Base-by-base conservation (phyloP, 2,329 filamentous ascomycete genomes). In the Fusarium marasasianum region DNA sequence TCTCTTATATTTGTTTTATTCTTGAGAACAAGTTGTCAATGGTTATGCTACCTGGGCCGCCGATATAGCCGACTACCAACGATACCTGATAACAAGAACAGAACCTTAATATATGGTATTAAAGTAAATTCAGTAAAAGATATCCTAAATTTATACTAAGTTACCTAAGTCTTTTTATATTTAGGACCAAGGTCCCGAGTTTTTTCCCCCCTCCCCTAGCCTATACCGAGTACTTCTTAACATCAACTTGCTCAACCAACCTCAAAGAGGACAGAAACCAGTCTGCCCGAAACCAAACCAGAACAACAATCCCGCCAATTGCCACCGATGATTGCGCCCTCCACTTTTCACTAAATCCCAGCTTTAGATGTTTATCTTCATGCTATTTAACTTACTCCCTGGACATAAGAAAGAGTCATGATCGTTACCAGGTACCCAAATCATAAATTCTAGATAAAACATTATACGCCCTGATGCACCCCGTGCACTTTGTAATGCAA, bases 291-390 rank as follows among this genome's bases (percentile, higher is more conserved):
- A 41, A 20, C 31, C 31, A n/a, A 29, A 59, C 50, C 61, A 71
- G 38, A 53, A 68, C 50, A 62, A 56, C 53, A 37, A 38, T 57
- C 69, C 58, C 76, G 66, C 76, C 74, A 48, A 50, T 60, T 41
- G 50, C 45, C 45, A 35, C 64, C 24, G 45, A 44, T 63, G 43
- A 64, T 44, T 33, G 63, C 38, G 58, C 57, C 35, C 59, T 63
- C 69, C 33, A 57, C 59, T 65, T 57, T 66, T 29, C 33, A 59
- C 65, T 64, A 66, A 75, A 63, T 33, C 66, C 72, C 64, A 69
- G 64, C 74, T 68, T 55, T 55, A 76, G 67, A 72, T 71, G 37
- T 41, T 74, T 63, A 60, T 74, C 67, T 69, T 76, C 73, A 60
- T 76, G 58, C 22, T 35, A 66, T 62, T 51, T 59, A 35, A 61